phyloP scores from a whole-genome alignment of 225 moss, liverwort and hornwort species.

The Marchantia paleacea region DNA sequence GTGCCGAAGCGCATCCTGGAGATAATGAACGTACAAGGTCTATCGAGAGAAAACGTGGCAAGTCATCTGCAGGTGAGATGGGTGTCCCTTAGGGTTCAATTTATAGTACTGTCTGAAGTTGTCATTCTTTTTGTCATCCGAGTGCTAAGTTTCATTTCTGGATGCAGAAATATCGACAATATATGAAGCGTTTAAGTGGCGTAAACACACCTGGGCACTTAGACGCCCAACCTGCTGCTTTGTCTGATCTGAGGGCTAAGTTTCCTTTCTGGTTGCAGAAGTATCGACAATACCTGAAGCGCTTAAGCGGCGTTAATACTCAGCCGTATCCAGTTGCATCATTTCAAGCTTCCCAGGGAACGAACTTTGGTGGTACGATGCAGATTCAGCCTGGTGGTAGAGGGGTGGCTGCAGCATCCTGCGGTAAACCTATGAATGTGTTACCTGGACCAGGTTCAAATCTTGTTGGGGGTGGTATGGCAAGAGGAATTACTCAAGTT shows the following conservation, averaged over 20 bases:
- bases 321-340: slow-evolving; percentile 79
- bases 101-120: slow-evolving; percentile 9
- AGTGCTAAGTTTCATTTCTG: slow-evolving; percentile 19
- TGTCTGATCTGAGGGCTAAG: slow-evolving; percentile 20
- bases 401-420: slow-evolving; percentile 50
- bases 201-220: slow-evolving; percentile 41
- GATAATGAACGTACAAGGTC: slow-evolving; percentile 93
- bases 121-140: background rate
- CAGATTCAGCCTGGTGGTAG: slow-evolving; percentile 94
- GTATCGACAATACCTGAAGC: slow-evolving; percentile 88
- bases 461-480: slow-evolving; percentile 35
- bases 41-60: slow-evolving; percentile 97
- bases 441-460: slow-evolving; percentile 37
- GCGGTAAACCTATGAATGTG: slow-evolving; percentile 41
- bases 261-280: slow-evolving; percentile 58
- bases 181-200: slow-evolving; percentile 79
- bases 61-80: slow-evolving; percentile 85
- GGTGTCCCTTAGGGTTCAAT: background rate
- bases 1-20: slow-evolving; percentile 93
- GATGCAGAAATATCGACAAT: slow-evolving; percentile 87
- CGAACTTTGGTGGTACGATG: slow-evolving; percentile 82
- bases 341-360: slow-evolving; percentile 65
- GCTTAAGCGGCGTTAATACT: slow-evolving; percentile 63
- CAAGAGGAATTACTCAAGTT: slow-evolving; percentile 44
- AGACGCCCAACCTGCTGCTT: slow-evolving; percentile 13